Base-by-base conservation (phyloP, 1,139 yeast genomes). In the Candida sp. region DNA sequence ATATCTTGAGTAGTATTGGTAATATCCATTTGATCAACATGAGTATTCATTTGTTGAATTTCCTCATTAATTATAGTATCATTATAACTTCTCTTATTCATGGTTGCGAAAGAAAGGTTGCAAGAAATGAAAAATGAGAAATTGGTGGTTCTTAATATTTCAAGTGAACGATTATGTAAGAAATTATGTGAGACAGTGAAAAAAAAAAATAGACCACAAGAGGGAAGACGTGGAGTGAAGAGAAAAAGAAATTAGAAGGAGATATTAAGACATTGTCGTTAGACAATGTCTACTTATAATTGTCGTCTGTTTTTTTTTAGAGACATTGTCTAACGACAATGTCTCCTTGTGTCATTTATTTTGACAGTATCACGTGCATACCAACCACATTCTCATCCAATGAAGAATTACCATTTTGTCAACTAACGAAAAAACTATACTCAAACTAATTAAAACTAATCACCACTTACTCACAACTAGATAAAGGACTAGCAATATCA, bases 331-430 rank as follows among this genome's bases (percentile, higher is more conserved):
- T 15, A 15, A 15, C 19, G 19, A 15, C 19, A 15, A 15, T 15
- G 19, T 50, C 65, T 65, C 49, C 65, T 66, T 25, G 57, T 45
- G 41, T 53, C 56, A 19, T 46, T 8, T 7, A 2, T 3, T 25
- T 25, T 3, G 29, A 25, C 29, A 25, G 2, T 8, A 7, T 25
- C 29, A 25, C 29, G 29, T 25, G 29, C 29, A 25, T 11, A 25
- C 11, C 29, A 25, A 25, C 11, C 29, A 25, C 19, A 15, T 15
- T 36, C 22, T 30, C 21, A 36, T 36, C 38, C 38, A 36, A 36
- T 36, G 38, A 36, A 36, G 9, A n/a, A 36, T n/a, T 36, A 23
- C 33, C 38, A 35, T 36, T 36, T 36, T 36, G 38, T 36, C 38
- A 36, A 36, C 15, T 23, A 22, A 30, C 19, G 22, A 36, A 36